Percentiles rank a stretch among this genome's conserved stretches.
Conservation (phyloP, 2,329 filamentous ascomycete species). For the Colletotrichum truncatum region DNA sequence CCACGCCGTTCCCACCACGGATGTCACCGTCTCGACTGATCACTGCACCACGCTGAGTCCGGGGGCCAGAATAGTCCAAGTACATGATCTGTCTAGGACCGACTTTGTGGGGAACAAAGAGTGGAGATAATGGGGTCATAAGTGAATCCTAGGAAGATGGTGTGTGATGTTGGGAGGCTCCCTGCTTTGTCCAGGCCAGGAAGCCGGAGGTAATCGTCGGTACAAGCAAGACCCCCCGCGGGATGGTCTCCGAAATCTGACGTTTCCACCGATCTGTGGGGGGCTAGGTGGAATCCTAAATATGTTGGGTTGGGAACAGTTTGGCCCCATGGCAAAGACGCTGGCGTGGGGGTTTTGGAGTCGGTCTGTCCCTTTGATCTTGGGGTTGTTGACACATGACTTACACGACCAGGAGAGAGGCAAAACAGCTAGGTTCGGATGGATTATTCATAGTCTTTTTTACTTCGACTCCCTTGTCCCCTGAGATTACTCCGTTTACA, state of each 20-base stretch:
- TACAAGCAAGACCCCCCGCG: not conserved
- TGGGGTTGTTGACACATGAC: slow-evolving; percentile 3
- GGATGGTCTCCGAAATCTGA: not conserved
- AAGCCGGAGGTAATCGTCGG: not conserved
- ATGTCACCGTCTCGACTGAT: slow-evolving; percentile 27
- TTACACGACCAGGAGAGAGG: not conserved
- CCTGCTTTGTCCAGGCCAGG: not conserved
- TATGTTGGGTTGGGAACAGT: not conserved
- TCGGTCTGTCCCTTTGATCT: not conserved
- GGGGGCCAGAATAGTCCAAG: not conserved
- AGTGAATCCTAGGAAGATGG: not conserved
- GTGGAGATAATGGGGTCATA: slow-evolving; percentile 22
- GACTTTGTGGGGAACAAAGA: slow-evolving; percentile 23
- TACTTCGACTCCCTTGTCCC: not conserved
- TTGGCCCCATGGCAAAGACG: not conserved
- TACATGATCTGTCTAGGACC: slow-evolving; percentile 16
- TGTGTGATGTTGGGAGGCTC: not conserved
- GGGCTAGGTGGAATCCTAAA: slow-evolving; percentile 1
- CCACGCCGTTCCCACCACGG: slow-evolving; percentile 19
- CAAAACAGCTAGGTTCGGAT: not conserved
- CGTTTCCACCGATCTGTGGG: slow-evolving; percentile 18
- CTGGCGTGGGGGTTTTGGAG: slow-evolving; percentile 20
- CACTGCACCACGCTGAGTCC: slow-evolving; percentile 2
- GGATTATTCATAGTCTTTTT: slow-evolving; percentile 1
- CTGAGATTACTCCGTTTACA: not conserved